Percentiles rank a stretch among this genome's conserved stretches.
phyloP scores from a whole-genome alignment of 371 early-diverging fungal species.

The Mucor velutinosus region DNA sequence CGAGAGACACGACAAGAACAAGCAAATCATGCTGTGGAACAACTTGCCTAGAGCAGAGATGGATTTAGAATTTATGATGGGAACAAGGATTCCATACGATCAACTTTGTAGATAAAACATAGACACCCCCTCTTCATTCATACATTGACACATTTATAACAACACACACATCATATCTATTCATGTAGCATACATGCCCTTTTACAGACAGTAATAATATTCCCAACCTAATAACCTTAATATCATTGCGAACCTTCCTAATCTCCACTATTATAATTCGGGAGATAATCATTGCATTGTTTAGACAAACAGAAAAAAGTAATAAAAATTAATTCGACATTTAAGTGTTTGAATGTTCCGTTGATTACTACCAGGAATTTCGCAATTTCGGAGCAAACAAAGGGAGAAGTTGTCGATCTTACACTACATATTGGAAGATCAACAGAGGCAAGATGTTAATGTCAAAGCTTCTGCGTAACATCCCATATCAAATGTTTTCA shows the following conservation, averaged over 20 bases:
- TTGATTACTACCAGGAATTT: not conserved
- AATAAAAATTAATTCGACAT: not conserved
- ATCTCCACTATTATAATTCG: not conserved
- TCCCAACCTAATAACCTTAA: not conserved
- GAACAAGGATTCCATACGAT: slow-evolving; percentile 21
- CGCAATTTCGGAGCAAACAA: not conserved
- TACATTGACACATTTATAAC: not conserved
- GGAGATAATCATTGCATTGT: not conserved
- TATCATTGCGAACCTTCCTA: not conserved
- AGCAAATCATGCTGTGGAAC: slow-evolving; percentile 45
- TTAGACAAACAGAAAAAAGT: not conserved
- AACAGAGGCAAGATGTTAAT: no score
- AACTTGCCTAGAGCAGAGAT: slow-evolving; percentile 54
- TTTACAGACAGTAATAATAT: not conserved
- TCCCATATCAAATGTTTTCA: no score
- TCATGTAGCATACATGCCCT: not conserved
- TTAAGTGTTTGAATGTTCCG: not conserved
- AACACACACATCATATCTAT: not conserved
- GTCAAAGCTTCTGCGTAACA: no score
- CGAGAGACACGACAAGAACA: slow-evolving; percentile 51
- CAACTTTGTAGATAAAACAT: slow-evolving; percentile 24
- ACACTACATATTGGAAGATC: no score
- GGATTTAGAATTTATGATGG: slow-evolving; percentile 37
- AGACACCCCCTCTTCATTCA: not conserved
- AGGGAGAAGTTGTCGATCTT: no score